phyloP scores from a whole-genome alignment of 345 rosid genomes.

The Kernera saxatilis region DNA sequence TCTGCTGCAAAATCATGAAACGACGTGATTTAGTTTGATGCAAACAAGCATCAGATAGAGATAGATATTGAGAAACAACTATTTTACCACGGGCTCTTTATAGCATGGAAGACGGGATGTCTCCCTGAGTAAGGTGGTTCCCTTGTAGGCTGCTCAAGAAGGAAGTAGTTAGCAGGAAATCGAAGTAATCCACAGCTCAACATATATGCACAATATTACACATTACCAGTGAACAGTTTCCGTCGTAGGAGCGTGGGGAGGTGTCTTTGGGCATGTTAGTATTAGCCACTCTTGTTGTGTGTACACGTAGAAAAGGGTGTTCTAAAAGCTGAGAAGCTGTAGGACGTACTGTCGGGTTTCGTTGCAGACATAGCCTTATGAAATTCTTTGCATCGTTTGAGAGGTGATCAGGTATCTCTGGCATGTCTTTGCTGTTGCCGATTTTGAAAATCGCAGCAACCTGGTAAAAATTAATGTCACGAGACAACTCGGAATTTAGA shows the following conservation, averaged over 20 bases:
- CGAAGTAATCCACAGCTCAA: constrained; percentile 2
- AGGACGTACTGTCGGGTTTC: constrained; percentile 82
- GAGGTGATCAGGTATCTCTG: constrained; percentile 84
- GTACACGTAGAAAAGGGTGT: constrained; percentile 73
- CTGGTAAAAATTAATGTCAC: constrained; percentile 42
- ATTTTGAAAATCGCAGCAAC: constrained; percentile 98
- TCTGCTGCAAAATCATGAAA: constrained; percentile 39
- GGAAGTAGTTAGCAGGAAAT: background rate
- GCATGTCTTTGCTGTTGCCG: constrained; percentile 91
- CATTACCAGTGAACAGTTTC: constrained; percentile 61
- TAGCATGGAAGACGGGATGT: constrained; percentile 37
- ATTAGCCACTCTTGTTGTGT: constrained; percentile 45
- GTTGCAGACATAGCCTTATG: constrained; percentile 74
- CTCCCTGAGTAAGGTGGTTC: constrained; percentile 58
- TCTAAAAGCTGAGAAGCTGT: constrained; percentile 69
- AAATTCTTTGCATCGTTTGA: constrained; percentile 83
- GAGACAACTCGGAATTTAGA: background rate
- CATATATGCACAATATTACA: background rate
- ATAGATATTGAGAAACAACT: constrained; percentile 3
- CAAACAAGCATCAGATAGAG: background rate
- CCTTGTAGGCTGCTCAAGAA: constrained; percentile 54
- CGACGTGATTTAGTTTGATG: background rate
- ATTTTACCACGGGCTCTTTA: constrained; percentile 57
- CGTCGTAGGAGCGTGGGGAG: constrained; percentile 55
- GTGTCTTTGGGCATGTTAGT: constrained; percentile 48